Percentiles rank a stretch among this genome's conserved stretches.
Evolutionary conservation across 2,329 filamentous ascomycete species (phyloP).

Genomic region (Fusarium sp.): DNA sequence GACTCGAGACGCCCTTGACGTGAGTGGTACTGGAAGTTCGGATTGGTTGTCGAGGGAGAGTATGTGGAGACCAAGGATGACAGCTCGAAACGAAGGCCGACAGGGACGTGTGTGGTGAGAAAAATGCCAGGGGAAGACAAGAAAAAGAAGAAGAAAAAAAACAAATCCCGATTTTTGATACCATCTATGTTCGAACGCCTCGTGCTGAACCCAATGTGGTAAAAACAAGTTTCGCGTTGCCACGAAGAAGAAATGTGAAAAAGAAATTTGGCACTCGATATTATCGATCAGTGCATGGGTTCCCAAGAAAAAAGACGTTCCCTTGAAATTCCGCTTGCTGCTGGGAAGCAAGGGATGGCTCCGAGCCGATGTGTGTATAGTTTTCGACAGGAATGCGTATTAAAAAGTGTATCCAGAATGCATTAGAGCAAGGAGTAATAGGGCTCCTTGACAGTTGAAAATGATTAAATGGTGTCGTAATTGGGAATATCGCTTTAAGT

Average conservation of each 20-base stretch:
- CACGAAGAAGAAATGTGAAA: conserved; percentile 21
- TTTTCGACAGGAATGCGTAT: conserved; percentile 54
- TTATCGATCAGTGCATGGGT: conserved; percentile 34
- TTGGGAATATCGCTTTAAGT: conserved; percentile 41
- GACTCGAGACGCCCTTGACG: conserved; percentile 43
- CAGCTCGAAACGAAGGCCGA: conserved; percentile 11
- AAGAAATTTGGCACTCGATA: conserved; percentile 27
- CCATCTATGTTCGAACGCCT: conserved; percentile 56
- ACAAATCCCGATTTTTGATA: conserved; percentile 39
- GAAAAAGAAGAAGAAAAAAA: conserved; percentile 27
- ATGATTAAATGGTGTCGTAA: conserved; percentile 46
- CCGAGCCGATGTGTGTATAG: conserved; percentile 55
- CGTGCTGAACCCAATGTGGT: conserved; percentile 40
- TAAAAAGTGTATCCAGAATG: conserved; percentile 54
- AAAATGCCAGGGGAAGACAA: conserved; percentile 20
- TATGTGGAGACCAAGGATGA: conserved; percentile 13
- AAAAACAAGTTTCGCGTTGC: conserved; percentile 31
- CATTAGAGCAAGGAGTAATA: conserved; percentile 48
- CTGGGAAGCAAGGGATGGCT: conserved; percentile 58
- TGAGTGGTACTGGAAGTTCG: conserved; percentile 30
- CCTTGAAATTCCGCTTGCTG: conserved; percentile 51
- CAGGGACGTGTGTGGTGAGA: conserved; percentile 20
- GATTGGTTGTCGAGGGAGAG: conserved; percentile 24
- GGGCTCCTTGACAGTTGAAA: conserved; percentile 38
- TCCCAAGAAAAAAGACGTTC: conserved; percentile 37